Conservation (phyloP, 2,329 filamentous ascomycete genomes). For the Calonectria pauciramosa region DNA sequence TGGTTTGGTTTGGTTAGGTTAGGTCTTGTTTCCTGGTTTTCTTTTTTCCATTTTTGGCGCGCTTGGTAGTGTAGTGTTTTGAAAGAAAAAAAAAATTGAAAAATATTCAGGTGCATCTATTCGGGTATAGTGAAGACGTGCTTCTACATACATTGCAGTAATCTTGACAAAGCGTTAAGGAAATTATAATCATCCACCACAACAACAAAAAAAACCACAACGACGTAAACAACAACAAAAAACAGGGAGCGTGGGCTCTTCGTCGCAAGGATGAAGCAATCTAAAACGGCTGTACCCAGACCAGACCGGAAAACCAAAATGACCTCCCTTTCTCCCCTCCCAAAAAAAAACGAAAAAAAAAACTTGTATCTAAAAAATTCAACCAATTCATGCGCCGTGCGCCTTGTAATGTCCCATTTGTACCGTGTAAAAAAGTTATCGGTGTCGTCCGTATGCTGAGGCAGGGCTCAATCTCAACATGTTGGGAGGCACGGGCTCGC, state of each 20-base stretch:
- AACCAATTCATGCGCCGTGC: not conserved
- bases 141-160: slow-evolving; percentile 31
- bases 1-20: slow-evolving; percentile 15
- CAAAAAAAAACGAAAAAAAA: not conserved
- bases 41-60: not conserved
- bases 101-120: slow-evolving; percentile 23
- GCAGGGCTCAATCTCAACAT: slow-evolving; percentile 39
- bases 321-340: slow-evolving; percentile 3
- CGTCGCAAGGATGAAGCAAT: slow-evolving; percentile 51
- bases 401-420: slow-evolving; percentile 16
- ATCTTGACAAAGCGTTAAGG: slow-evolving; percentile 18
- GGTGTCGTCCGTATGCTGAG: slow-evolving; percentile 40
- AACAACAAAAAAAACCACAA: slow-evolving; percentile 20
- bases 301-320: slow-evolving; percentile 30
- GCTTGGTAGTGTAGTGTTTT: not conserved
- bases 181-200: slow-evolving; percentile 22
- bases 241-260: slow-evolving; percentile 46
- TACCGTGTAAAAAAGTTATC: slow-evolving; percentile 34
- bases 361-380: not conserved
- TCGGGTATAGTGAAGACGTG: slow-evolving; percentile 41
- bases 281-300: slow-evolving; percentile 40
- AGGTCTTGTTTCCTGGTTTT: slow-evolving; percentile 15
- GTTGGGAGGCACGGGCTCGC: slow-evolving; percentile 35
- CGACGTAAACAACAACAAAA: slow-evolving; percentile 23
- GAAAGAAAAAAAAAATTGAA: slow-evolving; percentile 11